Base-by-base conservation (phyloP, 108 stramenopile species). In the Fistulifera pelliculosa region DNA sequence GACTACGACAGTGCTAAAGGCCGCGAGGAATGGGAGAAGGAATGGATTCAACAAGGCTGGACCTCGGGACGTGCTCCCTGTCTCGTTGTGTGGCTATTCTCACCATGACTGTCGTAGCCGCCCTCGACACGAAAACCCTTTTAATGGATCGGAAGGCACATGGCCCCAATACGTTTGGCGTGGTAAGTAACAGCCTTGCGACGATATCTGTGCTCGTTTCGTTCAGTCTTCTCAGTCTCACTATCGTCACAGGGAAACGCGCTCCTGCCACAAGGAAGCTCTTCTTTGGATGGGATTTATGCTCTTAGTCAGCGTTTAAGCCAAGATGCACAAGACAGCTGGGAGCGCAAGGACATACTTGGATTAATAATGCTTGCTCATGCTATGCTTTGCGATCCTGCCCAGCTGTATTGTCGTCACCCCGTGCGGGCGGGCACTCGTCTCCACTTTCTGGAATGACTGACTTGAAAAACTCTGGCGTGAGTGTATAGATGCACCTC, bases 341-440 rank as follows among this genome's bases (percentile, higher is more conserved):
- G 85, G 86, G 63, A 68, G 56, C 72, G 86, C 12, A 64, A 45
- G 8, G 86, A 92, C 64, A 62, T 92, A 25, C 77, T 74, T 53
- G 90, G 86, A 23, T 15, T 87, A n/a, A 52, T 92, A 42, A 41
- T 70, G 4, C 61, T 76, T 43, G 61, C 81, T 15, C 88, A 74
- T 56, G 81, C 77, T 4, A 52, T 88, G 8, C 49, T 84, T 61
- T 92, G 21, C 76, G 74, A 10, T 60, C 71, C 14, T 49, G 73
- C 3, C 54, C 76, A 12, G 21, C 49, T 6, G 25, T 50, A 18
- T 27, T 78, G 25, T 42, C 53, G 21, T 80, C 80, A 12, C 85
- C 83, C 40, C 57, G 75, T 11, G 59, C 42, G n/a, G 49, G 70
- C 14, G 38, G 35, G 16, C n/a, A n/a, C n/a, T 61, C 47, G 50